These are phyloP conservation scores for Eucalyptus globulus DNA, from an alignment of 345 rosid species.

Conservation along the genomic window DNA sequence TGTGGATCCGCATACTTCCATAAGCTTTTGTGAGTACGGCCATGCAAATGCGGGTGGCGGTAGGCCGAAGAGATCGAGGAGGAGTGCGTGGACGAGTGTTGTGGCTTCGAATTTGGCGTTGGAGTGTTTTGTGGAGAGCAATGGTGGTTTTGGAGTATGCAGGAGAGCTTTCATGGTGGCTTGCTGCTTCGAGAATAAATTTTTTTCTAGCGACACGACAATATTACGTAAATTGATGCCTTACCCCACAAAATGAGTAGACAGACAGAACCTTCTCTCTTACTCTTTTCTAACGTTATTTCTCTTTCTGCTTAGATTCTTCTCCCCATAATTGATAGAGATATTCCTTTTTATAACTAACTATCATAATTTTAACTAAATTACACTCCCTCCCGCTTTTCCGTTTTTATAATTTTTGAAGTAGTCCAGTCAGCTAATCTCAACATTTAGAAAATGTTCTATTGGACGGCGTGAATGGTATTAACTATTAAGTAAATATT, in stretches of 20 bases:
- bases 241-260: background rate
- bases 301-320: background rate
- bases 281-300: background rate
- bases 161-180: background rate
- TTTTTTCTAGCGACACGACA: background rate
- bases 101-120: background rate
- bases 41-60: background rate
- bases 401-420: background rate
- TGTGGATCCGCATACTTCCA: background rate
- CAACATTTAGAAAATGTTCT: background rate
- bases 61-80: background rate
- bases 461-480: background rate
- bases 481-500: background rate
- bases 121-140: background rate
- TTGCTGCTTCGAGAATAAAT: background rate
- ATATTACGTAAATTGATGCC: rapidly evolving
- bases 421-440: background rate
- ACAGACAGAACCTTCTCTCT: background rate
- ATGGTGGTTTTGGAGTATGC: background rate
- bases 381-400: background rate
- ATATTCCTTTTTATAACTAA: background rate
- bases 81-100: background rate
- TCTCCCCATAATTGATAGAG: background rate
- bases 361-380: background rate
- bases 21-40: background rate